phyloP scores from a whole-genome alignment of 352 stramenopile genomes.

The Phytophthora fragariae region DNA sequence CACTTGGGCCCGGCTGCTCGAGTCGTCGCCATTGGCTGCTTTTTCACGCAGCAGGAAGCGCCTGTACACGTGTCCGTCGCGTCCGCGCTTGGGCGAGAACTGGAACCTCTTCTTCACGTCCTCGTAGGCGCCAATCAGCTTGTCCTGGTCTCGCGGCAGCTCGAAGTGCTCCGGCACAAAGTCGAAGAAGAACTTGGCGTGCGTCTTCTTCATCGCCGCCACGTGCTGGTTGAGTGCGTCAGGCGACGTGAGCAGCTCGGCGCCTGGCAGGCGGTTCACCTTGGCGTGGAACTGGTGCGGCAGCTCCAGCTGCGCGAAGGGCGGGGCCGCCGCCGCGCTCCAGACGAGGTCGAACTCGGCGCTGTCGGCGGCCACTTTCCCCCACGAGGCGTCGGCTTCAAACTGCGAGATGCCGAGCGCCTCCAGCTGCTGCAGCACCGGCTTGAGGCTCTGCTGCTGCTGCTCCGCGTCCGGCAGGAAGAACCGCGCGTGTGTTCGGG shows the following conservation, averaged over 20 bases:
- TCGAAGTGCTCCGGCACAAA: slow-evolving; percentile 67
- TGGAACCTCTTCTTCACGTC: slow-evolving; percentile 57
- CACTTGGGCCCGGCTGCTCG: slow-evolving; percentile 31
- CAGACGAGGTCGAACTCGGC: slow-evolving; percentile 76
- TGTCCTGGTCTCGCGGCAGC: slow-evolving; percentile 65
- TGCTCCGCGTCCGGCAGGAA: slow-evolving; percentile 57
- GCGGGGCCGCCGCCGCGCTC: slow-evolving; percentile 43
- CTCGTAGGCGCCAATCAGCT: slow-evolving; percentile 55
- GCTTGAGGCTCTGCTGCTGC: slow-evolving; percentile 39
- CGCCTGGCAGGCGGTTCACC: slow-evolving; percentile 78
- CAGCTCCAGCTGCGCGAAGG: slow-evolving; percentile 52
- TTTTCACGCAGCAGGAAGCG: slow-evolving; percentile 70
- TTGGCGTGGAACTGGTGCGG: slow-evolving; percentile 53
- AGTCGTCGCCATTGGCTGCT: slow-evolving; percentile 36
- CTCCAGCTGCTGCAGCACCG: slow-evolving; percentile 61
- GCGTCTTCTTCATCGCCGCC: slow-evolving; percentile 47
- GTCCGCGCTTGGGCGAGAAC: slow-evolving; percentile 58
- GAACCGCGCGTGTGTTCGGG: slow-evolving; percentile 48
- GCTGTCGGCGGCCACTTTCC: slow-evolving; percentile 49
- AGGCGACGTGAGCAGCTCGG: slow-evolving; percentile 50
- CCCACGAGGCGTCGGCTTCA: slow-evolving; percentile 47
- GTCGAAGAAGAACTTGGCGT: slow-evolving; percentile 76
- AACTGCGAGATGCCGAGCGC: slow-evolving; percentile 65
- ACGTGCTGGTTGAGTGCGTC: slow-evolving; percentile 63
- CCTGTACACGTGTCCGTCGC: slow-evolving; percentile 64